phyloP scores from a whole-genome alignment of 208 protist genomes.

The Phytomonas francai region DNA sequence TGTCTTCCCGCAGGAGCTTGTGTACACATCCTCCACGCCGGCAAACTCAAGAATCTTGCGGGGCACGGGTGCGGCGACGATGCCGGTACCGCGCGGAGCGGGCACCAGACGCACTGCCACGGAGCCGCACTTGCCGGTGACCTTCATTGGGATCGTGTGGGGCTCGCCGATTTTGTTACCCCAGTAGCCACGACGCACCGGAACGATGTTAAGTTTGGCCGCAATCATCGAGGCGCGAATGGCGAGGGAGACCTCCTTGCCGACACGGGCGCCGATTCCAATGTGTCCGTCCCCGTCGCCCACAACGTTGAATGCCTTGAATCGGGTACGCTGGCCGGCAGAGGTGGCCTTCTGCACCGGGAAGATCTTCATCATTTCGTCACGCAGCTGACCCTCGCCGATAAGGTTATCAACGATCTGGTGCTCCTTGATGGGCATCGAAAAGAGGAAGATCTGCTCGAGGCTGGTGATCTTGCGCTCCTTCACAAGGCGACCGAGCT shows the following conservation, averaged over 20 bases:
- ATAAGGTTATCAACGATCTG: constrained; percentile 99
- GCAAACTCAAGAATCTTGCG: constrained; percentile 98
- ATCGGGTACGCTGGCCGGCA: constrained; percentile 99
- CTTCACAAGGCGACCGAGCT: constrained; percentile 97
- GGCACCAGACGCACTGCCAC: constrained; percentile 97
- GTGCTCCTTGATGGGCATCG: constrained; percentile 99
- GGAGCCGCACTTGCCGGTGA: constrained; percentile 98
- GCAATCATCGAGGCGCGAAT: constrained; percentile 97
- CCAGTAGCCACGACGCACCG: constrained; percentile 99
- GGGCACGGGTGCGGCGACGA: constrained; percentile 96
- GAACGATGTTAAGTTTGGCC: constrained; percentile 98
- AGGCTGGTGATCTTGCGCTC: constrained; percentile 95
- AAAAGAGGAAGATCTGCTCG: constrained; percentile 99
- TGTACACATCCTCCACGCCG: constrained; percentile 99
- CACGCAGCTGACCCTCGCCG: constrained; percentile 57
- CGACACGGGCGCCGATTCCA: constrained; percentile 97
- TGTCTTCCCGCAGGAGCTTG: constrained; percentile 94
- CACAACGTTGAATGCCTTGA: constrained; percentile 99
- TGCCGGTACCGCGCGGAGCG: constrained; percentile 98
- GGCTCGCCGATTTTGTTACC: constrained; percentile 98
- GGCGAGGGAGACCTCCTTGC: constrained; percentile 99
- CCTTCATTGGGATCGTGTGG: constrained; percentile 99
- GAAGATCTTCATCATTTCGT: constrained; percentile 98
- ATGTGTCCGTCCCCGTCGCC: constrained; percentile 98
- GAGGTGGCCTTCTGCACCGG: constrained; percentile 99